Conservation (phyloP, 177 flowering plant species). For the Telopea speciosissima region DNA sequence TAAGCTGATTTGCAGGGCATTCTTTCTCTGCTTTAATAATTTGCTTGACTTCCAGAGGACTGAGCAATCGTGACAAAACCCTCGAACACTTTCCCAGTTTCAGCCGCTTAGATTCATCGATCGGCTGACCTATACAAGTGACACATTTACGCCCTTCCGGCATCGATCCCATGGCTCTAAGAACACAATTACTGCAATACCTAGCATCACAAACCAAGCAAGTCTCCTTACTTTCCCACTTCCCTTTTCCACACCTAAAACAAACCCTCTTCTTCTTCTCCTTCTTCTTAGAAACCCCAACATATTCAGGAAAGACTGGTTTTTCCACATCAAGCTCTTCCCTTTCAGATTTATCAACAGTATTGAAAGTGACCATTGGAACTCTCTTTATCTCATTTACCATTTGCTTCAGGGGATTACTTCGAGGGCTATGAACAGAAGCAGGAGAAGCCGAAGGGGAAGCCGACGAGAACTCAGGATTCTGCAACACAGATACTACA, state of each 20-base stretch:
- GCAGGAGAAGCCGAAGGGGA: slow-evolving; percentile 64
- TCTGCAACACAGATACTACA: slow-evolving; percentile 76
- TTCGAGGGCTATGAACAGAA: slow-evolving; percentile 40
- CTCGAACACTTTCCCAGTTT: slow-evolving; percentile 76
- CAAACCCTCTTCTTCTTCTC: slow-evolving; percentile 59
- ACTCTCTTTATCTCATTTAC: slow-evolving; percentile 49
- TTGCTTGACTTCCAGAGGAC: slow-evolving; percentile 93
- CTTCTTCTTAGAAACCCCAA: slow-evolving; percentile 51
- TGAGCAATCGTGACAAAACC: slow-evolving; percentile 62
- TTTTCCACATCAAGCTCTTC: slow-evolving; percentile 38
- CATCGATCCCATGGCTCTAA: slow-evolving; percentile 99
- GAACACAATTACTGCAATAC: slow-evolving; percentile 92
- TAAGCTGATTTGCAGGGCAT: slow-evolving; percentile 93
- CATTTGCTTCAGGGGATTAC: slow-evolving; percentile 24
- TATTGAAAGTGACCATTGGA: slow-evolving; percentile 69
- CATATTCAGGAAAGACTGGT: slow-evolving; percentile 44
- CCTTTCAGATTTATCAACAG: slow-evolving; percentile 54
- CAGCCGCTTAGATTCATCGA: slow-evolving; percentile 75
- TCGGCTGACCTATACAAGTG: slow-evolving; percentile 77
- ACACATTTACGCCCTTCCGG: slow-evolving; percentile 99
- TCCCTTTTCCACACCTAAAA: slow-evolving; percentile 79
- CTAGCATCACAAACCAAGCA: slow-evolving; percentile 88
- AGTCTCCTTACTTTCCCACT: slow-evolving; percentile 88
- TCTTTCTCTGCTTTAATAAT: slow-evolving; percentile 98
- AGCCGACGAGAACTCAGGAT: slow-evolving; percentile 61